Conservation (phyloP, 495 filamentous ascomycete species). For the Staphylotrichum longicolle region DNA sequence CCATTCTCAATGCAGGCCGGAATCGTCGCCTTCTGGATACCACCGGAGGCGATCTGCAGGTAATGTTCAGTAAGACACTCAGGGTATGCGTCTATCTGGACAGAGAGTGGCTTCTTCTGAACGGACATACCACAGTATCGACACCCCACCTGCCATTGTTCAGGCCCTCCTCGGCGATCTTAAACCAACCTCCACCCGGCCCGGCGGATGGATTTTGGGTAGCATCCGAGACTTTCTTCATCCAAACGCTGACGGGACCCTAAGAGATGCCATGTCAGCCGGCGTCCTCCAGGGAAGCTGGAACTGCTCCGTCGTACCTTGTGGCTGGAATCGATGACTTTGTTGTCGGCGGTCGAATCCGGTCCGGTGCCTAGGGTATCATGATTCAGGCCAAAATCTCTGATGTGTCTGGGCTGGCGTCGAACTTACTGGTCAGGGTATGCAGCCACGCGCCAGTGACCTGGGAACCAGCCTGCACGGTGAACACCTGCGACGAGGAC, state of each 20-base stretch:
- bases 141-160: conserved; percentile 5
- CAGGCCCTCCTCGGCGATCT: conserved; percentile 1
- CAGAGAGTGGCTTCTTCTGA: not conserved
- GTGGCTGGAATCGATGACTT: conserved; percentile 5
- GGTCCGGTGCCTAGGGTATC: not conserved
- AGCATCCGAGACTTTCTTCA: not conserved
- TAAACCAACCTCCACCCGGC: conserved; percentile 4
- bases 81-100: not conserved
- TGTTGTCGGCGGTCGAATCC: conserved; percentile 1
- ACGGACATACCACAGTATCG: conserved; percentile 2
- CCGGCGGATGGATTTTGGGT: not conserved
- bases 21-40: not conserved
- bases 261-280: not conserved
- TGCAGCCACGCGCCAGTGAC: conserved; percentile 5
- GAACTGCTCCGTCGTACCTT: not conserved
- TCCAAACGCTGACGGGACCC: not conserved
- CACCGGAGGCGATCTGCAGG: not conserved
- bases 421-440: not conserved
- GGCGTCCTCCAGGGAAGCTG: not conserved
- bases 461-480: not conserved
- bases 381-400: not conserved
- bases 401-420: not conserved
- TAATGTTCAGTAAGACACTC: not conserved
- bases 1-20: conserved; percentile 4
- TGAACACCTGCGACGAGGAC: not conserved